Evolutionary conservation across 1,284 basidiomycete genomes (phyloP).

Genomic region (Tylopilus sp.): DNA sequence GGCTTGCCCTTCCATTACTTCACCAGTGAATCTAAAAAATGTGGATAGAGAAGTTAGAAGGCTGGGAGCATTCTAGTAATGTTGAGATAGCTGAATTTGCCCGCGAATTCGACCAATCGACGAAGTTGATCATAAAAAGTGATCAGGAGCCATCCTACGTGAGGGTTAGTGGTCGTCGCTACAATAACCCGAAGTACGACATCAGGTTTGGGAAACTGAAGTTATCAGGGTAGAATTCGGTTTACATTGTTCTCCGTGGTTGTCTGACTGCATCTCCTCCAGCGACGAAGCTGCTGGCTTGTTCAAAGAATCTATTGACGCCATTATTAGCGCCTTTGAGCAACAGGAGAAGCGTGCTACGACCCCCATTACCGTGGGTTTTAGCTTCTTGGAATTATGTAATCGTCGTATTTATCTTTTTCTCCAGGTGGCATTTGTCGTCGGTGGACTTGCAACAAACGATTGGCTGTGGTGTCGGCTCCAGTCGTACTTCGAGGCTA

Average conservation of each 20-base stretch:
- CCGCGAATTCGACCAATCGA: slow-evolving; percentile 19
- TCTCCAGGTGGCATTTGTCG: slow-evolving; percentile 36
- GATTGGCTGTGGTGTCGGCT: slow-evolving; percentile 54
- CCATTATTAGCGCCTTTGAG: slow-evolving; percentile 42
- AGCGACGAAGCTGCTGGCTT: slow-evolving; percentile 57
- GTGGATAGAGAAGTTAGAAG: slow-evolving; percentile 38
- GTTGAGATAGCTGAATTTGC: slow-evolving; percentile 26
- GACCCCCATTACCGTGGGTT: slow-evolving; percentile 41
- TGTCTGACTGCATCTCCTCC: slow-evolving; percentile 33
- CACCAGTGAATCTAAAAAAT: slow-evolving; percentile 20
- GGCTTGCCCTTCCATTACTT: slow-evolving; percentile 17
- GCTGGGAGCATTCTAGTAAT: slow-evolving; percentile 31
- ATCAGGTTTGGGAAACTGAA: slow-evolving; percentile 17
- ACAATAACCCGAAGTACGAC: neutral
- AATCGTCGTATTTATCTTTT: neutral
- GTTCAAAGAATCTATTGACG: slow-evolving; percentile 47
- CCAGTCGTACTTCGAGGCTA: slow-evolving; percentile 35
- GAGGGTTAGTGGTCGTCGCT: slow-evolving; percentile 9
- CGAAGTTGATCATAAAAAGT: slow-evolving; percentile 17
- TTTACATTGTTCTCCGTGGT: slow-evolving; percentile 13
- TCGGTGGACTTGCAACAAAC: slow-evolving; percentile 57
- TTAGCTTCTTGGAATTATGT: neutral
- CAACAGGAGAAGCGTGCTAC: slow-evolving; percentile 37
- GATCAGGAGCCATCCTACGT: slow-evolving; percentile 18
- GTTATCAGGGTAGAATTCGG: slow-evolving; percentile 17